A percentile compares a stretch with the other conserved stretches of the same genome.
phyloP scores from a whole-genome alignment of 352 stramenopile species.

The Phytopythium mirpurense region DNA sequence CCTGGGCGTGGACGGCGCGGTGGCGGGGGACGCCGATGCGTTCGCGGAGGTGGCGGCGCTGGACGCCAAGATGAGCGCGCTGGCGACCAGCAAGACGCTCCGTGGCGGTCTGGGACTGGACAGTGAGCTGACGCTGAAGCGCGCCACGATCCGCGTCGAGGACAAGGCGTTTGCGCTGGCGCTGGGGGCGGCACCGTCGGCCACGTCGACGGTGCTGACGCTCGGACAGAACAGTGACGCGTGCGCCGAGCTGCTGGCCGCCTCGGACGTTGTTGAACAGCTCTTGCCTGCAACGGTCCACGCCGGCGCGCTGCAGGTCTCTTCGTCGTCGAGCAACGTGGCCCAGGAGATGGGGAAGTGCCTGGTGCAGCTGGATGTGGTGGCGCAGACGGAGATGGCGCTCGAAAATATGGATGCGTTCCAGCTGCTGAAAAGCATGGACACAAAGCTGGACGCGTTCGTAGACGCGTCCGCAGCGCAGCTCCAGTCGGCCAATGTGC shows the following conservation, averaged over 20 bases:
- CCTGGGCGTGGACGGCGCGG: slow-evolving; percentile 22
- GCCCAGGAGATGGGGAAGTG: slow-evolving; percentile 9
- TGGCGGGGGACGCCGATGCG: slow-evolving; percentile 4
- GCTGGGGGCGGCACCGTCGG: slow-evolving; percentile 6
- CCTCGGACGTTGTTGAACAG: not conserved
- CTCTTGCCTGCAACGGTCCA: slow-evolving; percentile 20
- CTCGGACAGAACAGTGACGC: slow-evolving; percentile 16
- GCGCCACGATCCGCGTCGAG: slow-evolving; percentile 10
- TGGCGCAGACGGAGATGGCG: slow-evolving; percentile 4
- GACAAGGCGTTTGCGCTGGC: slow-evolving; percentile 24
- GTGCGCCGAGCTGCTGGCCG: slow-evolving; percentile 20
- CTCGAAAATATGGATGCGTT: slow-evolving; percentile 13
- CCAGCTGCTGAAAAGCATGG: slow-evolving; percentile 35
- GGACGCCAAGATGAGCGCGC: slow-evolving; percentile 17
- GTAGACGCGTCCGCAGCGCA: slow-evolving; percentile 22
- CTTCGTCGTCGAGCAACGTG: slow-evolving; percentile 3
- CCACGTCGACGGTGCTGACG: slow-evolving; percentile 18
- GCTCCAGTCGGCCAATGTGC: slow-evolving; percentile 26
- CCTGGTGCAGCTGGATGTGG: slow-evolving; percentile 20
- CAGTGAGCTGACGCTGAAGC: slow-evolving; percentile 1
- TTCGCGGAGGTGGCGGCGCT: slow-evolving; percentile 20
- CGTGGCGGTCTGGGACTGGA: not conserved
- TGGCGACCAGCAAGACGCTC: slow-evolving; percentile 15
- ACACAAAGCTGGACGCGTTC: slow-evolving; percentile 34
- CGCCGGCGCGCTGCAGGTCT: slow-evolving; percentile 17